Base-by-base conservation (phyloP, 2,329 filamentous ascomycete genomes). In the Arthrobotrys entomopaga region DNA sequence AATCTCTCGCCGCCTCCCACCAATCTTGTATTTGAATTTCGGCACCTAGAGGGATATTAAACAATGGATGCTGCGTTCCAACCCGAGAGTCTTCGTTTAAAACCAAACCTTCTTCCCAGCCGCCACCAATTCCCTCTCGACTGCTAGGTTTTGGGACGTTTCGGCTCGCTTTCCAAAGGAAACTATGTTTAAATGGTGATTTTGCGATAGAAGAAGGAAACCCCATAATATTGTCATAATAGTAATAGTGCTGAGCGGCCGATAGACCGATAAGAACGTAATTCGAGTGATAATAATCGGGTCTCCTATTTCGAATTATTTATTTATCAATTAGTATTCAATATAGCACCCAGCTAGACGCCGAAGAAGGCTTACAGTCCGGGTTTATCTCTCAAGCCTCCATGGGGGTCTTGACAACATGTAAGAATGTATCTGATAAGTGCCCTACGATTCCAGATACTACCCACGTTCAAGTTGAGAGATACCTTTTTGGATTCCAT, bases 381-480 rank as follows among this genome's bases (percentile, higher is more conserved):
- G 13, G 95, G 95, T 83, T 99, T 99, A 82, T 99, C 95, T 79
- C 93, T 87, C 81, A 99, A 84, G 0, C 95, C 95, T 63, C 94
- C 94, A 73, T 87, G 86, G 79, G 87, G 84, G 71, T 91, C 89
- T 79, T 98, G 95, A 79, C 92, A 95, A 80, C 93, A 97, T 77
- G 87, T 89, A 13, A 98, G 85, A 74, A 98, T 95, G 81, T 98
- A 99, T 76, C 94, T 87, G 65, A 92, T 90, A 78, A 98, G 83
- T 5, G 91, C 95, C 79, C 95, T 90, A 61, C 92, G 89, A 81
- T 89, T 93, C 85, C 92, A 97, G 53, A 93, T 82, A 70, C 84
- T 86, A 76, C 83, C 80, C 76, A 78, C 54, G 52, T 80, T 59
- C 29, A 54, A 15, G 19, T 57, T 48, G 10, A 34, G 15, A 42